These are phyloP conservation scores for Ormosia semicastrata DNA, from an alignment of 306 rosid genomes.

Conservation along the genomic window DNA sequence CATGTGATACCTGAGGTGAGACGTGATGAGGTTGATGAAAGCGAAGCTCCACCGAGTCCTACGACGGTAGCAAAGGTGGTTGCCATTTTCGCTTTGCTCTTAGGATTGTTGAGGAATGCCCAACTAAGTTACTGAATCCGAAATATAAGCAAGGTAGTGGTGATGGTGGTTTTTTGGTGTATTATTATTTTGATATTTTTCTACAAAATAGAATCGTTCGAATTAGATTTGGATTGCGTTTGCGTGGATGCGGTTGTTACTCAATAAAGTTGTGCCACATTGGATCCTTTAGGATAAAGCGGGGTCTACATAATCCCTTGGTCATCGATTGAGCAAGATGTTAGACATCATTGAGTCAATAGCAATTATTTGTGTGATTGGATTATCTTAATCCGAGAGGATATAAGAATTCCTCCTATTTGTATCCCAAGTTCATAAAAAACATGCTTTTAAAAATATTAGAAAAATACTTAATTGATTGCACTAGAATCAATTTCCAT, in stretches of 20 bases:
- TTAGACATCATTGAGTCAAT: not conserved
- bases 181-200: not conserved
- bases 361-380: not conserved
- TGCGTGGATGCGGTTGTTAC: slow-evolving; percentile 33
- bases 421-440: too few species aligned
- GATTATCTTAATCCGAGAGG: too few species aligned
- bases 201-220: not conserved
- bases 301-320: slow-evolving; percentile 41
- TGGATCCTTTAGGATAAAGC: slow-evolving; percentile 51
- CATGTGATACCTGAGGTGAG: slow-evolving; percentile 37
- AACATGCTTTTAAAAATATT: too few species aligned
- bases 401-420: too few species aligned
- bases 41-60: slow-evolving; percentile 56
- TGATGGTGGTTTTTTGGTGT: not conserved
- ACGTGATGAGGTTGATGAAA: slow-evolving; percentile 37
- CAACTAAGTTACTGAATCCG: not conserved
- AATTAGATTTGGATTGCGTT: slow-evolving; percentile 47
- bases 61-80: slow-evolving; percentile 59
- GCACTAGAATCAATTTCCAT: too few species aligned
- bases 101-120: not conserved
- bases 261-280: slow-evolving; percentile 71
- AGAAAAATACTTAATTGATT: too few species aligned
- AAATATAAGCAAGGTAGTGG: slow-evolving; percentile 6
- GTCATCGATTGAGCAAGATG: not conserved
- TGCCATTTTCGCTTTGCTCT: slow-evolving; percentile 44